Evolutionary conservation across 2,329 filamentous ascomycete species (phyloP).

Genomic region (Ophioceras dolichostomum): DNA sequence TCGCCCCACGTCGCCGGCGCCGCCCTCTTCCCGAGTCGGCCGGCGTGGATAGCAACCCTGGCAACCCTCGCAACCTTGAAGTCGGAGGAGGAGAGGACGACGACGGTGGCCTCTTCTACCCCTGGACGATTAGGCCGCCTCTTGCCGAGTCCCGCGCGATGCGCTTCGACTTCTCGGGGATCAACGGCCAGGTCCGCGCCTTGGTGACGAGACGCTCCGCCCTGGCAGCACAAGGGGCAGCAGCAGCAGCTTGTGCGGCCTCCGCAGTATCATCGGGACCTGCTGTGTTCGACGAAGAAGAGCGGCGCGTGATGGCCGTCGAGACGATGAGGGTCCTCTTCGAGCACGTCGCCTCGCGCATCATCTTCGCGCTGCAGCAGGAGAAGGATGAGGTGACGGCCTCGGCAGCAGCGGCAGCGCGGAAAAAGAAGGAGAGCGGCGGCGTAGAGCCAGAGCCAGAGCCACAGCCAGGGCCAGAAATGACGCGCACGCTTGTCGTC

Average conservation of each 20-base stretch:
- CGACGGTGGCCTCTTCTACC: conserved; percentile 35
- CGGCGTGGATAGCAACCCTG: neutral
- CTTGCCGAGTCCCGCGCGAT: conserved; percentile 44
- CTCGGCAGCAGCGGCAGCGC: neutral
- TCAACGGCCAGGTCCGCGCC: conserved; percentile 44
- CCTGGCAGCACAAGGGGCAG: no score
- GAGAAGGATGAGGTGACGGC: conserved; percentile 3
- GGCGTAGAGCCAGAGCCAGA: no score
- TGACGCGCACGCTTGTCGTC: conserved; percentile 57
- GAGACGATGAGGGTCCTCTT: conserved; percentile 73
- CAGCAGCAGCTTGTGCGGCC: no score
- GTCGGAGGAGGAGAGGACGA: no score
- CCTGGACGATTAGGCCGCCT: conserved; percentile 59
- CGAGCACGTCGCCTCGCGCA: conserved; percentile 69
- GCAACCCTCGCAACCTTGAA: no score
- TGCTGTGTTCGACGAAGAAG: conserved; percentile 24
- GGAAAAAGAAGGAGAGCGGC: no score
- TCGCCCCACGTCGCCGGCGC: neutral
- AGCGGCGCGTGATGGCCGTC: conserved; percentile 57
- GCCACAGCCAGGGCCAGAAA: neutral
- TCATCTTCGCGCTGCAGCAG: conserved; percentile 48
- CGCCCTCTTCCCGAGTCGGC: neutral
- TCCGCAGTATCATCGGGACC: neutral
- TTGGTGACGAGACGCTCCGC: conserved; percentile 18
- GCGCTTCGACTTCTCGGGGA: conserved; percentile 62